Evolutionary conservation across 2,329 filamentous ascomycete species (phyloP).

Genomic region (Xylaria sp.): DNA sequence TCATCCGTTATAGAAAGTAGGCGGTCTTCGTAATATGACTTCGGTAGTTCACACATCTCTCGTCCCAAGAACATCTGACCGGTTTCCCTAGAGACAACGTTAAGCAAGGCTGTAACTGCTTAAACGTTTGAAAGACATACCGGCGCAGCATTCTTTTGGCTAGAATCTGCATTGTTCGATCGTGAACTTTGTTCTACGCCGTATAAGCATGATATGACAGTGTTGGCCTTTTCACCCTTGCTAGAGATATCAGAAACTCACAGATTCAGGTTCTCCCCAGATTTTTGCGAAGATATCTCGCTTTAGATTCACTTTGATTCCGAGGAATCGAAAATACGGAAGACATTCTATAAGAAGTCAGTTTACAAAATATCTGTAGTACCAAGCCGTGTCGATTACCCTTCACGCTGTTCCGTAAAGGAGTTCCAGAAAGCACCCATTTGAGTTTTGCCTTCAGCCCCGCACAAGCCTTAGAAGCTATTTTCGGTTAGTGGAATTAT

Average conservation of each 20-base stretch:
- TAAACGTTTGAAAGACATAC: slow-evolving; percentile 20
- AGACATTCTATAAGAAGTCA: slow-evolving; percentile 29
- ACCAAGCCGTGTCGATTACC: slow-evolving; percentile 11
- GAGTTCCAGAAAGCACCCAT: slow-evolving; percentile 36
- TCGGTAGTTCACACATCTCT: slow-evolving; percentile 28
- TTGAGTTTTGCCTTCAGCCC: slow-evolving; percentile 22
- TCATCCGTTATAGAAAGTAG: slow-evolving; percentile 12
- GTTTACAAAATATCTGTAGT: neutral
- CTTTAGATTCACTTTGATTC: slow-evolving; percentile 9
- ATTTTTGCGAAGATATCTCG: slow-evolving; percentile 1
- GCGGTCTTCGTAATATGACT: slow-evolving; percentile 3
- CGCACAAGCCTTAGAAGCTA: slow-evolving; percentile 34
- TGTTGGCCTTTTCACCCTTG: neutral
- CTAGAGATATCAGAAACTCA: slow-evolving; percentile 4
- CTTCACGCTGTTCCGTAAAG: slow-evolving; percentile 19
- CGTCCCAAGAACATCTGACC: slow-evolving; percentile 27
- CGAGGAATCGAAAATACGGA: slow-evolving; percentile 34
- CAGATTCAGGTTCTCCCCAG: slow-evolving; percentile 14
- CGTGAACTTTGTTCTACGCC: neutral
- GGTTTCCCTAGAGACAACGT: slow-evolving; percentile 11
- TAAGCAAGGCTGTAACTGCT: neutral
- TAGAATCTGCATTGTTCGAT: slow-evolving; percentile 28
- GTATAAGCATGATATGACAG: neutral
- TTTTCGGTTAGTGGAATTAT: neutral
- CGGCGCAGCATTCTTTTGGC: slow-evolving; percentile 27